Evolutionary conservation across 768 basidiomycete species (phyloP).

Genomic region (Cantharellus anzutake): DNA sequence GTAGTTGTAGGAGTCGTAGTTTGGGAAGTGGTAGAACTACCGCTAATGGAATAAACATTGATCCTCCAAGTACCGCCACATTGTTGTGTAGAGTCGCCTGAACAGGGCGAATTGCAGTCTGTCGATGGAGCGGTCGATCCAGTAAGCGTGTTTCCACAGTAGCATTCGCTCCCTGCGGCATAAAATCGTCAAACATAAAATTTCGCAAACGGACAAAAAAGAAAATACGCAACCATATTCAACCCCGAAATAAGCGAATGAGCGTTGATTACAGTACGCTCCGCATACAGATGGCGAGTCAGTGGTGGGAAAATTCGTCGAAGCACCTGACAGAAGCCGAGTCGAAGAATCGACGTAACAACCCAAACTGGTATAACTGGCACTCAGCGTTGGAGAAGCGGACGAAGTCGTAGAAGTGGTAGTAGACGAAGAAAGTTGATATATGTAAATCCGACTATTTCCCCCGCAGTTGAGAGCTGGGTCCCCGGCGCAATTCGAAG

Average conservation of each 20-base stretch:
- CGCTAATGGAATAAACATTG: neutral
- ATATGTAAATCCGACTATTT: neutral
- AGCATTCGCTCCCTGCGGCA: slow-evolving; percentile 3
- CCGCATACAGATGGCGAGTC: neutral
- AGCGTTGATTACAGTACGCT: neutral
- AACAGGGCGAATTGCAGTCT: neutral
- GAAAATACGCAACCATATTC: neutral
- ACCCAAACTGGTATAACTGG: slow-evolving; percentile 1
- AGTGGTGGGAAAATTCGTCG: neutral
- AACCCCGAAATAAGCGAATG: slow-evolving; percentile 3
- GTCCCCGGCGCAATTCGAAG: neutral
- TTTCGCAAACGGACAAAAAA: neutral
- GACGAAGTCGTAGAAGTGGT: slow-evolving; percentile 1
- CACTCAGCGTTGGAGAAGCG: neutral
- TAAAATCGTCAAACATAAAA: neutral
- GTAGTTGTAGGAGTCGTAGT: neutral
- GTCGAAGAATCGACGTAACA: slow-evolving; percentile 4
- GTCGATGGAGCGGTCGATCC: neutral
- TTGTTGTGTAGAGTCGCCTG: neutral
- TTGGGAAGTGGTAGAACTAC: neutral
- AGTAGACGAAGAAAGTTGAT: neutral
- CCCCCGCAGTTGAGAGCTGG: neutral
- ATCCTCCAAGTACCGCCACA: neutral
- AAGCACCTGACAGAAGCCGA: neutral
- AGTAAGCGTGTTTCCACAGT: slow-evolving; percentile 3